phyloP scores from a whole-genome alignment of 2,329 filamentous ascomycete genomes.

The Fusarium equiseti region DNA sequence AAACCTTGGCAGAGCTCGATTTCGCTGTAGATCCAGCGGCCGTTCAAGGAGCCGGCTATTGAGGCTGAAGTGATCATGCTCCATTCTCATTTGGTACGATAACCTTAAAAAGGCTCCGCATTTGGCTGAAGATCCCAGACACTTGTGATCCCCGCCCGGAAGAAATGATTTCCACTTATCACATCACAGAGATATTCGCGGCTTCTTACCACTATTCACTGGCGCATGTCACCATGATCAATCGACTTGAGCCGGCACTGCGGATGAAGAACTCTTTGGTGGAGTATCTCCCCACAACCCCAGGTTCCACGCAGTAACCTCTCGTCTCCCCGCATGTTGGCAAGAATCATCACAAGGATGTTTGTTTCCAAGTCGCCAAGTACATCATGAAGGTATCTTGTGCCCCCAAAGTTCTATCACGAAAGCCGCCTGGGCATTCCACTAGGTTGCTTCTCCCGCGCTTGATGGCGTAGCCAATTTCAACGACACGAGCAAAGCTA shows the following conservation, averaged over 20 bases:
- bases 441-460: conserved; percentile 4
- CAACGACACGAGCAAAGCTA: conserved; percentile 12
- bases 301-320: conserved; percentile 39
- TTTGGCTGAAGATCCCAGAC: conserved; percentile 16
- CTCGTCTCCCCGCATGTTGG: conserved; percentile 41
- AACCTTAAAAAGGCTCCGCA: conserved; percentile 35
- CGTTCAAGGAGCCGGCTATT: conserved; percentile 24
- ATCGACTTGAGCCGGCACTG: conserved; percentile 11
- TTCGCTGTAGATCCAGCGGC: conserved; percentile 18
- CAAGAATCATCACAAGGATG: conserved; percentile 23
- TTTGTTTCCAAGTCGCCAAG: conserved; percentile 4
- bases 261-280: conserved; percentile 30
- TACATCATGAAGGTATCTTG: conserved; percentile 15
- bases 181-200: background rate
- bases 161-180: conserved; percentile 40
- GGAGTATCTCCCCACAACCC: conserved; percentile 43
- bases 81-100: conserved; percentile 21
- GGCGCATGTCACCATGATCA: conserved; percentile 5
- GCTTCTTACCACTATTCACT: conserved; percentile 12
- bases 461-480: conserved; percentile 19
- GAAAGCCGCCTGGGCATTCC: conserved; percentile 20
- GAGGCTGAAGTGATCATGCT: conserved; percentile 37
- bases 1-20: conserved; percentile 36
- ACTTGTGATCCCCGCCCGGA: conserved; percentile 30
- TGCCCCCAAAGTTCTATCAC: conserved; percentile 32